Evolutionary conservation across 495 filamentous ascomycete species (phyloP), one percentile per base, ranked within the genome.

Genomic region (Podospora comata): DNA sequence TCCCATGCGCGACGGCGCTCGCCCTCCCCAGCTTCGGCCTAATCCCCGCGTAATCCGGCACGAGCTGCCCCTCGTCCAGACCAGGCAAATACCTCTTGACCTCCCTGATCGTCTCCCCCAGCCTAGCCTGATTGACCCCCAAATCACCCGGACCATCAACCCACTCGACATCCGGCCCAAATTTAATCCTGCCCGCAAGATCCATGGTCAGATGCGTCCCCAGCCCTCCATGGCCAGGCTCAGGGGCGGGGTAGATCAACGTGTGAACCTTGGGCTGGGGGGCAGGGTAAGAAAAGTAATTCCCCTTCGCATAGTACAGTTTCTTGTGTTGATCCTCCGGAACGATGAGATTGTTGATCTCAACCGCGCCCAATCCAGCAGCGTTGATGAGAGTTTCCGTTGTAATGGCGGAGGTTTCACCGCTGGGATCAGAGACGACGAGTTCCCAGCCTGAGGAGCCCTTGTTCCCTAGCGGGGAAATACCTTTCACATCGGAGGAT

Each of bases 151-250:
- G 72, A 0, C 73, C 72, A 53, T 86, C 84, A 1, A 96, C 88
- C 95, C 96, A 98, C 77, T 98, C 93, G 15, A 97, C 92, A 73
- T 99, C 95, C 0, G 95, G 95, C 0, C 95, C 95, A 75, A 99
- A 99, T 48, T 94, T 90, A 30, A 98, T 85, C 1, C 91, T 85
- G 0, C 93, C 94, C 0, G 85, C 86, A 81, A 98, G 84, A 74
- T 99, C 95, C 20, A 98, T 84, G 0, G 95, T 99, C 5, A 99
- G 80, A 79, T 99, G 95, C 1, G 95, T 97, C 56, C 95, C 95
- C 9, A 99, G 83, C 0, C 95, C 95, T 58, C 86, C 94, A 54
- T 88, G 85, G 15, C 94, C 93, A 0, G 91, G 90, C 9, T 90
- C 77, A 0, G 93, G 92, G 0, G 89, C 92, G 2, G 95, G 95